Evolutionary conservation across 257 asterid genomes (phyloP), one percentile per base, ranked within the genome.

Genomic region (Jacaranda copaia): DNA sequence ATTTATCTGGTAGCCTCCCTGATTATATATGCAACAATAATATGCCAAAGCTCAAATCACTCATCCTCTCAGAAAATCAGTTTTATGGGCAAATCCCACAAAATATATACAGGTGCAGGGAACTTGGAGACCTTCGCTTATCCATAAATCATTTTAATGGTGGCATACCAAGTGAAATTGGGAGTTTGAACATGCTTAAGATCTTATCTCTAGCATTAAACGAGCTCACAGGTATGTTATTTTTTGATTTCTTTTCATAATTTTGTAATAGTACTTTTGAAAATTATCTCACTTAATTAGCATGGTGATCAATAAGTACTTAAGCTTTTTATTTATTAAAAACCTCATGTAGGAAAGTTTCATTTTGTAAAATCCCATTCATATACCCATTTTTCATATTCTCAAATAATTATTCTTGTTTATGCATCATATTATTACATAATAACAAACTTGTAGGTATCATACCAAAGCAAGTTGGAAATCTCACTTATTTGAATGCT

Each of bases 141-240:
- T 39, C 80, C 13, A 10, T 0, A 46, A 88, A 88, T 57, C 73
- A 78, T 9, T 76, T 89, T 61, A 79, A 25, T 19, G 86, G 89
- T 5, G 56, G 20, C 20, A 77, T 88, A 43, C 87, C 91, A 1
- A 72, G 43, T 40, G 75, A 42, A 42, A 38, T 79, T 19, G 83
- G 81, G 25, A 36, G 19, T 46, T 68, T 83, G 35, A 15, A 7
- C 5, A 76, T 38, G 80, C 87, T 80, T 52, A 15, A 3, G 16
- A 1, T 46, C 51, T 66, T 76, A 15, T 5, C 2, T 66, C 6
- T 73, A 9, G 4, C 6, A 10, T 0, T 3, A 0, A 84, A 78
- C 79, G 43, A 55, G 18, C 19, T 74, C 12, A 69, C 42, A 78
- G 86, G 86, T 82, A 67, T 5, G 5, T 0, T 25, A 0, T 6